Percentiles rank a stretch among this genome's conserved stretches.
Evolutionary conservation across 176 grass and related monocot genomes (phyloP).

Genomic region (Oryza meyeriana): DNA sequence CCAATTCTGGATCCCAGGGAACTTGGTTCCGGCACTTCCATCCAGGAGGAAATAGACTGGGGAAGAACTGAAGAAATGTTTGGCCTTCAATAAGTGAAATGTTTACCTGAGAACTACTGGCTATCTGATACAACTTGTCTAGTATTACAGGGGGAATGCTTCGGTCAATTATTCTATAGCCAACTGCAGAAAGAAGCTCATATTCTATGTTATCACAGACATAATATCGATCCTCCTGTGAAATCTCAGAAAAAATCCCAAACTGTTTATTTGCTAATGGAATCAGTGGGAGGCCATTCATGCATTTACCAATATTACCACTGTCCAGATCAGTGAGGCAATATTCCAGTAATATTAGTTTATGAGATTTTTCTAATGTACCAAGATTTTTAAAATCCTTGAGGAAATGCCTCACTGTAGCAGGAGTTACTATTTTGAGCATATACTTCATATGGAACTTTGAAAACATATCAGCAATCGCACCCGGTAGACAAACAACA

Average conservation of each 20-base stretch:
- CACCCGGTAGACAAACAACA: conserved; percentile 51
- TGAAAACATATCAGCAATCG: conserved; percentile 66
- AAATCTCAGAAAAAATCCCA: conserved; percentile 62
- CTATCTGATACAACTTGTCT: conserved; percentile 68
- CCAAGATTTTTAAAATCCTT: conserved; percentile 46
- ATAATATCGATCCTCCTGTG: conserved; percentile 53
- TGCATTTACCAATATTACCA: conserved; percentile 58
- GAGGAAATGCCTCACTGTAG: conserved; percentile 66
- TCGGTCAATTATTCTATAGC: conserved; percentile 76
- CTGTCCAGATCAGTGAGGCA: conserved; percentile 69
- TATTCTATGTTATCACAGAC: conserved; percentile 73
- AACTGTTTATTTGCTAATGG: conserved; percentile 83
- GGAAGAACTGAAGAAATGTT: conserved; percentile 73
- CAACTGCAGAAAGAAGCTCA: conserved; percentile 63
- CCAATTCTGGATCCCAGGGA: conserved; percentile 63
- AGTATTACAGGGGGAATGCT: conserved; percentile 57
- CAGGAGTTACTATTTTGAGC: conserved; percentile 58
- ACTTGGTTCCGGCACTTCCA: conserved; percentile 82
- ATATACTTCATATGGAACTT: conserved; percentile 49
- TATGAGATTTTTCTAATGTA: conserved; percentile 55
- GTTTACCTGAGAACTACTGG: conserved; percentile 51
- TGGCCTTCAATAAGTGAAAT: conserved; percentile 65
- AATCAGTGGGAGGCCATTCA: conserved; percentile 74
- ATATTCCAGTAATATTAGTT: conserved; percentile 82
- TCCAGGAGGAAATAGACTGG: conserved; percentile 72